Evolutionary conservation across 2,329 filamentous ascomycete species (phyloP), one percentile per base, ranked within the genome.

Genomic region (Botryotinia globosa): DNA sequence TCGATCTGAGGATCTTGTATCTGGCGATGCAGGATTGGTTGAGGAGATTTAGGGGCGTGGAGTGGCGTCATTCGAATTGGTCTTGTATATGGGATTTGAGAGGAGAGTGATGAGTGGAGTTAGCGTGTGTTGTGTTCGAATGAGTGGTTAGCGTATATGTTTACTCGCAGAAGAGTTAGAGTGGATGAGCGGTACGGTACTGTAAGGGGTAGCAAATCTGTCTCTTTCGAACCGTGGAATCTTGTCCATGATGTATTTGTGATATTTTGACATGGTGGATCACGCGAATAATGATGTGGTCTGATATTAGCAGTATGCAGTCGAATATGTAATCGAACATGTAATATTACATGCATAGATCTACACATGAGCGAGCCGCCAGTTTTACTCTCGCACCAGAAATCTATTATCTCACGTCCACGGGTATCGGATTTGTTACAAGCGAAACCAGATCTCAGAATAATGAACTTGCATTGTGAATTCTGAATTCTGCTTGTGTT

Each of bases 191-290:
- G 25, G 48, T n/a, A 54, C 5, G n/a, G n/a, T n/a, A n/a, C n/a
- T n/a, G n/a, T n/a, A n/a, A n/a, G n/a, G 5, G 14, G 25, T 54
- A n/a, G 48, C 12, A 6, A n/a, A n/a, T n/a, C 25, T 12, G 6
- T 14, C 25, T 3, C 12, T n/a, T 2, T 54, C 14, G 12, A 14
- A 54, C 12, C 12, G 3, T 2, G 48, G 25, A n/a, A n/a, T 5
- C 12, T 54, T 16, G 48, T n/a, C 0, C 5, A 9, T 3, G 48
- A 16, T 16, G 25, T 54, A 16, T 3, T n/a, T 54, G 48, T n/a
- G 25, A n/a, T n/a, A 7, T n/a, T 0, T 16, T 16, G 25, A n/a
- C 2, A 7, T 54, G 0, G 0, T 0, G 0, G 48, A n/a, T n/a
- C 5, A 16, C 12, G 16, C 48, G 3, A 16, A 54, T 0, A 16